phyloP scores from a whole-genome alignment of 495 filamentous ascomycete genomes.

The Rostrohypoxylon terebratum region DNA sequence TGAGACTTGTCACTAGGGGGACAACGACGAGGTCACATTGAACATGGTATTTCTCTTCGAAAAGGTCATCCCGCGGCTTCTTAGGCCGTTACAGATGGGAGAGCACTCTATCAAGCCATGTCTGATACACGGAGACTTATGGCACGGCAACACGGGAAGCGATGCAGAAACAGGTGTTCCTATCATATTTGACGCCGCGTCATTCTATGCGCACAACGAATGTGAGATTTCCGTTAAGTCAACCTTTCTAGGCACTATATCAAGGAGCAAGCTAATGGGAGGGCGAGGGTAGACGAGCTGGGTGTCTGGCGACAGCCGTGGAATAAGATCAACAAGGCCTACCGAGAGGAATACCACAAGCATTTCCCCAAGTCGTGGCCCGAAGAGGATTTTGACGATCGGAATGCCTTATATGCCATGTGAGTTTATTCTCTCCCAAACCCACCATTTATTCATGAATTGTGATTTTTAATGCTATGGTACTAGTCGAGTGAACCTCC shows the following conservation, averaged over 20 bases:
- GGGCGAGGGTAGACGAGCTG: conserved; percentile 30
- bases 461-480: background rate
- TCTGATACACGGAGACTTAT: conserved; percentile 63
- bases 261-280: background rate
- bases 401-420: conserved; percentile 47
- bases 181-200: conserved; percentile 60
- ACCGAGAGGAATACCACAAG: conserved; percentile 37
- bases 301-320: conserved; percentile 43
- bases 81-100: conserved; percentile 56
- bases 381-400: conserved; percentile 49
- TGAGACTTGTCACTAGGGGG: conserved; percentile 15
- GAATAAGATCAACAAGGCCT: conserved; percentile 32
- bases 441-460: background rate
- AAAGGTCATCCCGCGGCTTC: conserved; percentile 55
- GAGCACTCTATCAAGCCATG: conserved; percentile 56
- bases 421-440: conserved; percentile 5
- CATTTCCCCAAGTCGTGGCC: conserved; percentile 39
- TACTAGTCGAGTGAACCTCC: conserved; percentile 36
- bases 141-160: conserved; percentile 59
- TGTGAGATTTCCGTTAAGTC: conserved; percentile 48
- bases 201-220: conserved; percentile 63
- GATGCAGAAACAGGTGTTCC: conserved; percentile 49
- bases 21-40: conserved; percentile 26
- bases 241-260: background rate
- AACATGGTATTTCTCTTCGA: conserved; percentile 44